Evolutionary conservation across 129 eudicot species (phyloP), one percentile per base, ranked within the genome.

Genomic region (Mikania micrantha): DNA sequence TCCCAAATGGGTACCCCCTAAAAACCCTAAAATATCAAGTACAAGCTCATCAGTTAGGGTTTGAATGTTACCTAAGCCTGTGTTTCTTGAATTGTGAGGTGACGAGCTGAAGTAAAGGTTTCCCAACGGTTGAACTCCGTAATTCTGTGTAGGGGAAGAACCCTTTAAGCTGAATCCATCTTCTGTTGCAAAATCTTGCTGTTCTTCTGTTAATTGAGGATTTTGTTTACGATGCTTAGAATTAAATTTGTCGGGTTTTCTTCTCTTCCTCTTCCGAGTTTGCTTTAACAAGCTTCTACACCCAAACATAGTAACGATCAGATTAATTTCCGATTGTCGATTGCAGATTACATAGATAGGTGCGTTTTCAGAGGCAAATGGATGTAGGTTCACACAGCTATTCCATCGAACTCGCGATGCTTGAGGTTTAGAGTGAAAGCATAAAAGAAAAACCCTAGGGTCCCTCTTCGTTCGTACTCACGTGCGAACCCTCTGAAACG

Each of bases 81-180:
- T 76, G 80, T 93, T 87, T 74, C 96, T 84, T 59, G 95, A 89
- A 60, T 93, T 93, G 67, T 77, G 79, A 16, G 85, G 73, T 36
- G 79, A 66, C 34, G 88, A 36, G 77, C 73, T 76, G 72, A 93
- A 53, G 74, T 81, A 93, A 13, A 93, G 74, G 73, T 93, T 93
- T 1, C 98, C 98, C 78, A 93, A 57, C 9, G 98, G 98, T 21
- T 93, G 95, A 60, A 93, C 95, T 25, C 96, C 90, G 22, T 81
- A 81, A 15, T 75, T 79, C 3, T 79, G 74, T 58, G 96, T 85
- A 41, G 71, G 78, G n/a, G 82, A 75, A 11, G 96, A 82, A 52
- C 74, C 47, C 73, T 93, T 86, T 73, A 93, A 74, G 80, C 74
- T 89, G 76, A 93, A 93, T 20, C 85, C 85, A 27, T 76, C 85